Conservation (phyloP, 345 rosid genomes). For the Gossypium ekmanianum region DNA sequence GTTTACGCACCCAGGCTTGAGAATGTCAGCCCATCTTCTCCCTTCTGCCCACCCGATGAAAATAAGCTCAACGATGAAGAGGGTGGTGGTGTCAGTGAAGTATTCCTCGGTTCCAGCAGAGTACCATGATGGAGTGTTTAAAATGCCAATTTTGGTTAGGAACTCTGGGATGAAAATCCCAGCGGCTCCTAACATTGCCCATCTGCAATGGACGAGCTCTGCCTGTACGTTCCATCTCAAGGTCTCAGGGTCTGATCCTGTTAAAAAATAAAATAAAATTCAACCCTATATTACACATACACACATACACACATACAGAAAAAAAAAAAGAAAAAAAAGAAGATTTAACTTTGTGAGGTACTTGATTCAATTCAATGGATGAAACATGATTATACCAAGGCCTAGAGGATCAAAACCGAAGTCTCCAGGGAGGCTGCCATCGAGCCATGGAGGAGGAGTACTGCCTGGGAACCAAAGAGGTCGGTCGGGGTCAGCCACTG, state of each 20-base stretch:
- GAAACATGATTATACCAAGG: constrained; percentile 49
- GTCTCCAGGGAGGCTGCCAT: constrained; percentile 96
- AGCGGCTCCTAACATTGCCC: constrained; percentile 98
- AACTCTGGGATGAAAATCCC: constrained; percentile 95
- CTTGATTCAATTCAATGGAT: background rate
- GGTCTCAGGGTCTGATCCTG: constrained; percentile 92
- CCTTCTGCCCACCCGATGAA: constrained; percentile 99
- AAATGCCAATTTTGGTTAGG: constrained; percentile 76
- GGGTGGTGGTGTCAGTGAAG: constrained; percentile 88
- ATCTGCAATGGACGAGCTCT: constrained; percentile 87
- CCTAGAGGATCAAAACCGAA: constrained; percentile 95
- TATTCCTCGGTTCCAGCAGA: constrained; percentile 76
- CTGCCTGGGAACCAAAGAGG: constrained; percentile 99
- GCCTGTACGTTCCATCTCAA: constrained; percentile 88
- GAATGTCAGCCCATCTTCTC: constrained; percentile 90
- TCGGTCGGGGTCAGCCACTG: constrained; percentile 71
- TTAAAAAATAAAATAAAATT: background rate
- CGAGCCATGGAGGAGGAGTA: constrained; percentile 94
- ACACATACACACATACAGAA: too few species aligned
- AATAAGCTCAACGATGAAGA: constrained; percentile 71
- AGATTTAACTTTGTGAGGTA: background rate
- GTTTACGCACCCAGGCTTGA: constrained; percentile 94
- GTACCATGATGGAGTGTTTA: constrained; percentile 96
- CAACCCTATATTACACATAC: too few species aligned
- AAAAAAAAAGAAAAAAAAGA: too few species aligned